phyloP scores from a whole-genome alignment of 225 moss, liverwort and hornwort species.

The Anthoceros angustus region DNA sequence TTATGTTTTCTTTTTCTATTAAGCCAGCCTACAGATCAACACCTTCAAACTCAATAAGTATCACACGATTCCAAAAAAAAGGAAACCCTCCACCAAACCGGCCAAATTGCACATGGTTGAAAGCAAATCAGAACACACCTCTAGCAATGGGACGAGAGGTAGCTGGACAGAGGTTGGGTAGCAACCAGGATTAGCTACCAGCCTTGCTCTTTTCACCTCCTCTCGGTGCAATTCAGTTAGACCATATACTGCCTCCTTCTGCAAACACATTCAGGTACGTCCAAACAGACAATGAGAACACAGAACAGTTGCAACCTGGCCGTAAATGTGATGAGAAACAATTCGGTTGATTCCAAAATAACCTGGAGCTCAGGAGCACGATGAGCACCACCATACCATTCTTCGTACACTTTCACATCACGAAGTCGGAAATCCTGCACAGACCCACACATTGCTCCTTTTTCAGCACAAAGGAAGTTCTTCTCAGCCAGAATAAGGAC shows the following conservation, averaged over 20 bases:
- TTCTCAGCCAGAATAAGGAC: background rate
- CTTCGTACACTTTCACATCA: constrained; percentile 48
- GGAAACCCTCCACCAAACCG: background rate
- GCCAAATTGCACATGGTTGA: background rate
- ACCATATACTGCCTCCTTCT: constrained; percentile 77
- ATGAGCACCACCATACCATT: constrained; percentile 89
- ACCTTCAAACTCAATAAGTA: background rate
- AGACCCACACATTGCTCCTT: background rate
- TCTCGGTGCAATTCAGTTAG: constrained; percentile 63
- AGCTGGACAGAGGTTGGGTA: constrained; percentile 81
- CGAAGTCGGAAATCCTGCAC: constrained; percentile 64
- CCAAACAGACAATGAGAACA: background rate
- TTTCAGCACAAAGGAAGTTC: background rate
- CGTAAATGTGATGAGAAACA: background rate
- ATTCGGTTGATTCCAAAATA: background rate
- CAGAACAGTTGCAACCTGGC: background rate
- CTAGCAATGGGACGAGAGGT: constrained; percentile 59
- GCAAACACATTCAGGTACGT: constrained; percentile 8
- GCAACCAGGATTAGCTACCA: constrained; percentile 84
- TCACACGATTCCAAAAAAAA: background rate
- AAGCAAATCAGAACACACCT: constrained; percentile 18
- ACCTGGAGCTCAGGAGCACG: constrained; percentile 72
- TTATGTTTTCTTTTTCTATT: constrained; percentile 64
- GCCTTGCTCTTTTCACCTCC: constrained; percentile 45
- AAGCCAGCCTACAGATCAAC: constrained; percentile 32